These are phyloP conservation scores for Peniophora sp. DNA, from an alignment of 1,284 basidiomycete species.

Conservation along the genomic window DNA sequence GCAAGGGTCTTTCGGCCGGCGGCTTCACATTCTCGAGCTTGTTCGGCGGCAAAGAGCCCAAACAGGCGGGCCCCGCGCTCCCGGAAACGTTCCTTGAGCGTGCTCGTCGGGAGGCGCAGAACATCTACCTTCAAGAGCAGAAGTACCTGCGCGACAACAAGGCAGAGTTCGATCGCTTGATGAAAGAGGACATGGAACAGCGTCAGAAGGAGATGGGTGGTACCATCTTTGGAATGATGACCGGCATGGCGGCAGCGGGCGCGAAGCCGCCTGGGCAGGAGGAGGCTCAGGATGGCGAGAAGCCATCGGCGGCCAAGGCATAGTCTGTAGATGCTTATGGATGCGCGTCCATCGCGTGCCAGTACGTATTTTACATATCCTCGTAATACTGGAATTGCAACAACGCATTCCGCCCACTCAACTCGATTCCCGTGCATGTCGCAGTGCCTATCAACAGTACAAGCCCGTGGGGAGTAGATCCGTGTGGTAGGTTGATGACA, in stretches of 20 bases:
- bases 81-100: conserved; percentile 86
- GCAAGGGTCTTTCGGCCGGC: conserved; percentile 33
- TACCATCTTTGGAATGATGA: conserved; percentile 5
- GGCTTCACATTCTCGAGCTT: conserved; percentile 53
- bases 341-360: background rate
- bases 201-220: conserved; percentile 52
- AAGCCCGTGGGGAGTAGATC: too few relatives aligned
- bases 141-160: conserved; percentile 82
- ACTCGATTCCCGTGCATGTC: too few relatives aligned
- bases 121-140: conserved; percentile 80
- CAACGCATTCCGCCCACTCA: too few relatives aligned
- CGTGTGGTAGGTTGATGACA: too few relatives aligned
- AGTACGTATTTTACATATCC: too few relatives aligned
- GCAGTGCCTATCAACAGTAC: too few relatives aligned
- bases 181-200: conserved; percentile 79
- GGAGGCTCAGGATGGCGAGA: background rate
- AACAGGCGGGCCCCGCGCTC: conserved; percentile 27
- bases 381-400: too few relatives aligned
- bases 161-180: conserved; percentile 69
- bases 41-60: conserved; percentile 42
- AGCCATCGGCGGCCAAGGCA: background rate
- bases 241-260: background rate
- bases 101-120: conserved; percentile 83
- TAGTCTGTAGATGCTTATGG: background rate
- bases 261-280: background rate